Base-by-base conservation (phyloP, 129 eudicot genomes). In the Centaurea solstitialis region DNA sequence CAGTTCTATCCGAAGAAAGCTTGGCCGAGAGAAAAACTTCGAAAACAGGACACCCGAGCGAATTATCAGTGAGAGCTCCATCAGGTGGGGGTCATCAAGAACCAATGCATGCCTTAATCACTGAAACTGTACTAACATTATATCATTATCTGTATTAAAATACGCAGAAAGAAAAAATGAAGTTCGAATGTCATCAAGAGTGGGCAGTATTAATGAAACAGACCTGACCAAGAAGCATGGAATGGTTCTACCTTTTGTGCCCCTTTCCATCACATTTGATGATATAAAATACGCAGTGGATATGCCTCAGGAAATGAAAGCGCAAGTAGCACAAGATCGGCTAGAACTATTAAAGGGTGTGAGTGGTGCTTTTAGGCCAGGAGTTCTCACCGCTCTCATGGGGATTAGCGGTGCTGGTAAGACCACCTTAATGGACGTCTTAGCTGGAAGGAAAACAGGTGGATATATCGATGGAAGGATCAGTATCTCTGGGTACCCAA, bases 351-450 rank as follows among this genome's bases (percentile, higher is more conserved):
- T 94, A 75, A 94, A 94, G 68, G 92, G 92, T 8, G 94, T 94
- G 20, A 91, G 89, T 57, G 98, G 98, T 11, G 86, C 92, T 75
- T 94, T 94, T 72, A 87, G 97, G 86, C 98, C 98, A 2, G 98
- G 98, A 24, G 97, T 94, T 77, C 85, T 94, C 33, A 90, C 98
- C 11, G 98, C 97, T 50, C 73, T 94, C 59, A 94, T 94, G 98
- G 98, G 98, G 43, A 86, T 94, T 5, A 94, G 97, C 73, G 98
- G 98, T 72, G 97, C 98, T 53, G 98, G 98, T n/a, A 94, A 94
- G 84, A 90, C 98, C 12, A 94, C 98, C 61, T 81, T 94, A 47
- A 88, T 94, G 97, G 98, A 94, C 75, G 97, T 90, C 33, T 84
- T 94, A 59, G 94, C 97, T 4, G 98, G 98, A 18, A 77, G 97